Evolutionary conservation across 495 filamentous ascomycete species (phyloP).

Genomic region (Annulohypoxylon stygium): DNA sequence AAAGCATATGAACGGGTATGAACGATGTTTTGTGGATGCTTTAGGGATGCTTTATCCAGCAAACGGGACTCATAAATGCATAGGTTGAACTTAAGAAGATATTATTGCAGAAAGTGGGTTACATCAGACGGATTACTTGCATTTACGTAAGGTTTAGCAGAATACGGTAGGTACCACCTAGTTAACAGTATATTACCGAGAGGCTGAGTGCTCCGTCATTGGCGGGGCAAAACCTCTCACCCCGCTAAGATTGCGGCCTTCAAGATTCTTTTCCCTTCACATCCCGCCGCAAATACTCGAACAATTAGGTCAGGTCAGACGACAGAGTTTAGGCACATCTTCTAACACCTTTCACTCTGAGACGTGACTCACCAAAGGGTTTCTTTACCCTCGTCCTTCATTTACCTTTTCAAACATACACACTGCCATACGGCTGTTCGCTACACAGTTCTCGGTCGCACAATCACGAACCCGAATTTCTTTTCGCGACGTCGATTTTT

Average conservation of each 20-base stretch:
- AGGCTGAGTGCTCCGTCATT: slow-evolving; percentile 38
- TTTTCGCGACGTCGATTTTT: not conserved
- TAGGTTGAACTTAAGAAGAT: not conserved
- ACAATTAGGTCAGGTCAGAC: slow-evolving; percentile 29
- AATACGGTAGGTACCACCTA: slow-evolving; percentile 13
- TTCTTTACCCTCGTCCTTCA: slow-evolving; percentile 20
- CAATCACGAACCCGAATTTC: slow-evolving; percentile 25
- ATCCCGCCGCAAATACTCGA: slow-evolving; percentile 1
- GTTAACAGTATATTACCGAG: slow-evolving; percentile 14
- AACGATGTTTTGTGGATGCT: too few species aligned
- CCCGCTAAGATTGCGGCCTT: slow-evolving; percentile 31
- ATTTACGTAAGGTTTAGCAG: not conserved
- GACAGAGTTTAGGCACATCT: slow-evolving; percentile 8
- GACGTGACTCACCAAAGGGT: slow-evolving; percentile 2
- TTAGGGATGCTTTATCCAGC: not conserved
- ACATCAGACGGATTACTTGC: slow-evolving; percentile 2
- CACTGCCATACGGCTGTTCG: not conserved
- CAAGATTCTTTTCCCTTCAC: not conserved
- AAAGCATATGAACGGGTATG: too few species aligned
- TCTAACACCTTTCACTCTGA: not conserved
- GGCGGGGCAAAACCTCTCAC: slow-evolving; percentile 47
- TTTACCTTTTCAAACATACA: not conserved
- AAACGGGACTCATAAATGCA: not conserved
- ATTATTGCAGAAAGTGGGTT: not conserved
- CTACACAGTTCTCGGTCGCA: slow-evolving; percentile 35